Percentiles rank a stretch among this genome's conserved stretches.
phyloP scores from a whole-genome alignment of 495 filamentous ascomycete genomes.

The Lepraria neglecta region DNA sequence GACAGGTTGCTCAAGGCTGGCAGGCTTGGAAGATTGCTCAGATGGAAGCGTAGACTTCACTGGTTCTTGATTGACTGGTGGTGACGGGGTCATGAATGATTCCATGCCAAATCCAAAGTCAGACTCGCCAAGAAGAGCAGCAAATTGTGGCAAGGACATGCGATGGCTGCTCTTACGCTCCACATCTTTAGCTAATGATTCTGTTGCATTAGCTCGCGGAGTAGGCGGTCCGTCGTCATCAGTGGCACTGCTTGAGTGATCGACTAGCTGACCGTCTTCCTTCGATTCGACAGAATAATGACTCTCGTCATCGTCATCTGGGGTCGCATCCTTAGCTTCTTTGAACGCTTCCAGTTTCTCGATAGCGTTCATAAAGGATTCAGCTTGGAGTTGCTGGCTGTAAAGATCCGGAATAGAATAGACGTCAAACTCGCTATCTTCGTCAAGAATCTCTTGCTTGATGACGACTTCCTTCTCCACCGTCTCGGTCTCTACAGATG shows the following conservation, averaged over 20 bases:
- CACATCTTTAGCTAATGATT: constrained; percentile 3
- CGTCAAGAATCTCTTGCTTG: constrained; percentile 58
- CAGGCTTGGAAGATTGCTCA: constrained; percentile 7
- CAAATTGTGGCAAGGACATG: constrained; percentile 43
- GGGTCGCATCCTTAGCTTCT: constrained; percentile 37
- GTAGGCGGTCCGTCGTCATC: constrained; percentile 33
- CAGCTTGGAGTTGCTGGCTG: constrained; percentile 28
- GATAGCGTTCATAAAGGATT: constrained; percentile 44
- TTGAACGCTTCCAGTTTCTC: constrained; percentile 45
- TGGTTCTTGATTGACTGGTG: constrained; percentile 34
- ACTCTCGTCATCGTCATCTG: constrained; percentile 43
- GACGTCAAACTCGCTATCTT: constrained; percentile 57
- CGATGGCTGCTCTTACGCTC: constrained; percentile 21
- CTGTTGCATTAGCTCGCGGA: constrained; percentile 26
- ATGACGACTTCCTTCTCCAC: constrained; percentile 57
- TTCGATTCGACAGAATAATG: constrained; percentile 45
- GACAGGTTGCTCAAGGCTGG: constrained; percentile 32
- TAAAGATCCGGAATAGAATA: constrained; percentile 64
- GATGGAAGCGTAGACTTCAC: constrained; percentile 15
- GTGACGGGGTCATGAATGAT: constrained; percentile 47
- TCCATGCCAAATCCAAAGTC: constrained; percentile 47
- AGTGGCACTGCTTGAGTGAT: constrained; percentile 27
- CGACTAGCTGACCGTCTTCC: constrained; percentile 15
- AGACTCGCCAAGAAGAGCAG: constrained; percentile 38
- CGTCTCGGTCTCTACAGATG: constrained; percentile 55